These are phyloP conservation scores for Hypoxylon cercidicola DNA, from an alignment of 495 filamentous ascomycete genomes.

Conservation along the genomic window DNA sequence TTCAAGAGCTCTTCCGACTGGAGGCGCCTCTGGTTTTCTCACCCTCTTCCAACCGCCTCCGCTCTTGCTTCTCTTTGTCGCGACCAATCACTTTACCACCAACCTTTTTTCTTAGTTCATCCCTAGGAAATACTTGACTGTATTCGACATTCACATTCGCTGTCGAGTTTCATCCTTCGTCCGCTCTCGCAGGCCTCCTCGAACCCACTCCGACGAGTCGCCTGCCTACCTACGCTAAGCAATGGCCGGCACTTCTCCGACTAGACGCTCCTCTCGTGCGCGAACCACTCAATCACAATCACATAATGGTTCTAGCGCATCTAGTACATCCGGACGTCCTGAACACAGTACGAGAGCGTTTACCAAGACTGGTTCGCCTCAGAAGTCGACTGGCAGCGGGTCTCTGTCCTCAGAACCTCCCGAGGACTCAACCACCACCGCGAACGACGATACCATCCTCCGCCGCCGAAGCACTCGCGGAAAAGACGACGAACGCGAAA, in stretches of 20 bases:
- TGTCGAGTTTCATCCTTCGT: conserved; percentile 15
- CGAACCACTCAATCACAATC: conserved; percentile 81
- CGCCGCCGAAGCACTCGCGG: conserved; percentile 70
- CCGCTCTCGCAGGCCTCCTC: conserved; percentile 16
- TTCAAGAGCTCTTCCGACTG: conserved; percentile 30
- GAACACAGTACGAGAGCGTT: conserved; percentile 77
- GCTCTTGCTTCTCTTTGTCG: conserved; percentile 36
- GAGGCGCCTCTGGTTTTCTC: conserved; percentile 27
- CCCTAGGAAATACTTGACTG: conserved; percentile 14
- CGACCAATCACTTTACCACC: conserved; percentile 37
- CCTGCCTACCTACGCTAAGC: conserved; percentile 44
- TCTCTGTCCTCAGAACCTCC: conserved; percentile 81
- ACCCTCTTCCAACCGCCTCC: conserved; percentile 34
- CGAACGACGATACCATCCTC: conserved; percentile 57
- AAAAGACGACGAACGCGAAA: conserved; percentile 58
- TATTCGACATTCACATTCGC: conserved; percentile 7
- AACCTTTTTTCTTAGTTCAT: conserved; percentile 18
- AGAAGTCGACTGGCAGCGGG: conserved; percentile 75
- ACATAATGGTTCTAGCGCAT: conserved; percentile 83
- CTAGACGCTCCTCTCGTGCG: conserved; percentile 89
- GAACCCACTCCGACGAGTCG: conserved; percentile 43
- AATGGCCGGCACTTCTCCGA: conserved; percentile 71
- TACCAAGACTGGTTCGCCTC: conserved; percentile 77
- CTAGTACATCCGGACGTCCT: conserved; percentile 66
- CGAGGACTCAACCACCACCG: conserved; percentile 63